Base-by-base conservation (phyloP, 106 monocot species). In the Dendrobium catenatum region DNA sequence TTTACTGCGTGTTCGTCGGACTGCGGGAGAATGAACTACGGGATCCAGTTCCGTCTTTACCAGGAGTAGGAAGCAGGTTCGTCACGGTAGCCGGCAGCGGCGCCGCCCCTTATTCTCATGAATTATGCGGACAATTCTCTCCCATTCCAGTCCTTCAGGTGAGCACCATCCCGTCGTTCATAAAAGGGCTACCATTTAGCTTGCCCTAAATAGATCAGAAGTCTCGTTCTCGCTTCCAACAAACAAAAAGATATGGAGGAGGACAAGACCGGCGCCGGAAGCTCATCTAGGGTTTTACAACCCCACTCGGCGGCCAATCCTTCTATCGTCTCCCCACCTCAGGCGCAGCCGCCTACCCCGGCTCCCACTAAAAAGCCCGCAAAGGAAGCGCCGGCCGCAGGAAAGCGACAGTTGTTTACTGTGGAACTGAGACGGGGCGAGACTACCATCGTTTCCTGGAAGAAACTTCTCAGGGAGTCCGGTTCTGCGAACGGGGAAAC, bases 371-470 rank as follows among this genome's bases (percentile, higher is more conserved):
- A 27, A 20, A 74, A 74, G 41, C 74, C 42, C 43, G 0, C 5
- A 7, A 74, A 74, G 42, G 42, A 74, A 55, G 77, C 56, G 74
- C 64, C 55, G 67, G 6, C 41, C n/a, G 41, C 47, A 13, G 83
- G n/a, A 46, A 76, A 31, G 75, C 80, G 93, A 81, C 84, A 83
- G 91, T 75, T 88, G 88, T 95, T 95, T 64, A 18, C 83, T 13
- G 90, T 99, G 80, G 95, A 93, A 80, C 80, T 99, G 83, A 86
- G 80, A 83, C 85, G 88, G 7, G 99, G 89, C 19, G 93, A 99
- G 87, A 99, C 99, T 37, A 99, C 93, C 67, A 95, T 99, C 66
- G 99, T 99, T 5, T 99, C 99, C 4, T 99, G 99, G 99, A 99
- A 95, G 95, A 93, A 87, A 83, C 90, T 99, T 27, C 82, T 93